Conservation (phyloP, 2,329 filamentous ascomycete genomes). For the Verticillium isaacii region DNA sequence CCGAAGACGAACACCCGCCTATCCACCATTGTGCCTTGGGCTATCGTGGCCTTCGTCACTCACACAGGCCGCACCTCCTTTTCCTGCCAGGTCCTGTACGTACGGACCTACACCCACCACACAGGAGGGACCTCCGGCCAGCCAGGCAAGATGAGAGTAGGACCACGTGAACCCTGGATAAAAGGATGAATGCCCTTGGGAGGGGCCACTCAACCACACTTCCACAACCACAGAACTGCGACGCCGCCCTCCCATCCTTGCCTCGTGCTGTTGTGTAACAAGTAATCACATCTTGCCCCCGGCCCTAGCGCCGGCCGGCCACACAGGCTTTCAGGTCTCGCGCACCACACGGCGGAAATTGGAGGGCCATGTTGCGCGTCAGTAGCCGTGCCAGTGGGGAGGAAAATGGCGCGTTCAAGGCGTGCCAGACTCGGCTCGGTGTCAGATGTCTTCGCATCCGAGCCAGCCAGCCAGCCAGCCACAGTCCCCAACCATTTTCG, state of each 20-base stretch:
- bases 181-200: slow-evolving; percentile 2
- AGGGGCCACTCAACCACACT: neutral
- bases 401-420: neutral
- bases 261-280: neutral
- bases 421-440: neutral
- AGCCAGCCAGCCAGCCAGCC: neutral
- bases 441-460: neutral
- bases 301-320: neutral
- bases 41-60: neutral
- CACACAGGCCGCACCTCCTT: neutral
- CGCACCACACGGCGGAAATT: neutral
- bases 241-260: neutral
- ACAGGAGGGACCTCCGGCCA: neutral
- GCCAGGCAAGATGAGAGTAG: neutral
- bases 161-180: slow-evolving; percentile 1
- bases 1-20: slow-evolving; percentile 3
- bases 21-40: neutral
- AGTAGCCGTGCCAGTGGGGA: neutral
- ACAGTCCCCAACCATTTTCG: neutral
- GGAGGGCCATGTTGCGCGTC: neutral
- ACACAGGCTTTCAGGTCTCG: neutral
- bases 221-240: neutral
- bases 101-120: neutral
- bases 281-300: neutral
- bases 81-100: neutral